These are phyloP conservation scores for Kurtzmaniella quercitrusa DNA, from an alignment of 1,139 yeast genomes.

Conservation along the genomic window DNA sequence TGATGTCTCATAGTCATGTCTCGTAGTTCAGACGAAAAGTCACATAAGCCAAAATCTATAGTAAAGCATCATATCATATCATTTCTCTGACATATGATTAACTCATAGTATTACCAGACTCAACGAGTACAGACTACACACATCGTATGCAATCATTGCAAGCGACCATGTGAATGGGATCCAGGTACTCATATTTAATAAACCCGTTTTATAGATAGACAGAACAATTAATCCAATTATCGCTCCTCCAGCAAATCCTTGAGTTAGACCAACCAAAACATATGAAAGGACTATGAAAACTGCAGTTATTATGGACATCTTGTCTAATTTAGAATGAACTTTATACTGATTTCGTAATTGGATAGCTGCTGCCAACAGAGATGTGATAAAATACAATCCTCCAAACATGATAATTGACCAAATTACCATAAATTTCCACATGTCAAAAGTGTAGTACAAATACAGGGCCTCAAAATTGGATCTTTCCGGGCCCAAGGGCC, in stretches of 20 bases:
- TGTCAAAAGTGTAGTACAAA: constrained; percentile 65
- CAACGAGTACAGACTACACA: constrained; percentile 57
- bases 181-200: constrained; percentile 89
- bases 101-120: constrained; percentile 31
- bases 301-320: constrained; percentile 16
- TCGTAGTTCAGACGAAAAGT: too few relatives aligned
- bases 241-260: constrained; percentile 69
- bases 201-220: constrained; percentile 73
- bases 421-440: constrained; percentile 78
- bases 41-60: too few relatives aligned
- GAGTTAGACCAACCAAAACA: constrained; percentile 50
- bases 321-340: constrained; percentile 25
- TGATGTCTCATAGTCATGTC: too few relatives aligned
- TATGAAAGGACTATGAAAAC: constrained; percentile 44
- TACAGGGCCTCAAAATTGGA: constrained; percentile 46
- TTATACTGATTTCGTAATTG: constrained; percentile 4
- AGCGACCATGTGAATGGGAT: constrained; percentile 81
- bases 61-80: too few relatives aligned
- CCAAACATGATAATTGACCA: constrained; percentile 76
- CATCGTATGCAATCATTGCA: constrained; percentile 60
- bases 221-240: constrained; percentile 60
- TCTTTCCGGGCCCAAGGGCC: constrained; percentile 56
- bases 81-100: too few relatives aligned
- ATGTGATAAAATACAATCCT: constrained; percentile 62
- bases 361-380: constrained; percentile 50